phyloP scores from a whole-genome alignment of 1,284 basidiomycete genomes.

The Cryptococcus sp. region DNA sequence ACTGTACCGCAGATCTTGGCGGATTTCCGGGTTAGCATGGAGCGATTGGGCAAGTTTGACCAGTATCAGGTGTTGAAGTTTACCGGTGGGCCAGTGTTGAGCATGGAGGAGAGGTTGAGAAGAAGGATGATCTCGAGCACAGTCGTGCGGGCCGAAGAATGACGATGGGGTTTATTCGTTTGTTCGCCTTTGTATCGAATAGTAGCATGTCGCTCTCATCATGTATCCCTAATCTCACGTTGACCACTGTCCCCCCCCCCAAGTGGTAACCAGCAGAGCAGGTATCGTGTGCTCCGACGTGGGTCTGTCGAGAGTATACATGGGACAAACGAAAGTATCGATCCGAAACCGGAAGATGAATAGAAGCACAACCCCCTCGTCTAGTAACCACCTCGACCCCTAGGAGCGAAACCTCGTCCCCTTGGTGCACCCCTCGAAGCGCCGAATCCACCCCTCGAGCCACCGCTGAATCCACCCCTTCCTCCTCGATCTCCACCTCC shows the following conservation, averaged over 20 bases:
- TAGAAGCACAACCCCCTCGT: too few relatives aligned
- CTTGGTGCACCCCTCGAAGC: slow-evolving; percentile 32
- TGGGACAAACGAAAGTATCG: too few relatives aligned
- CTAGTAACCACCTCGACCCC: too few relatives aligned
- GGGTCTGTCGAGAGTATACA: too few relatives aligned
- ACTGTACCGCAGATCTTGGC: slow-evolving; percentile 48
- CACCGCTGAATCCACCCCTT: slow-evolving; percentile 48
- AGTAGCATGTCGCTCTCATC: too few relatives aligned
- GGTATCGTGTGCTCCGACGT: too few relatives aligned
- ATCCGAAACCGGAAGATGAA: too few relatives aligned
- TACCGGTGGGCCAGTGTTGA: slow-evolving; percentile 38
- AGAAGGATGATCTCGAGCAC: slow-evolving; percentile 55
- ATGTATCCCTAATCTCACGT: too few relatives aligned
- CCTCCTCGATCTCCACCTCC: slow-evolving; percentile 48
- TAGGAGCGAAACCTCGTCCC: slow-evolving; percentile 17
- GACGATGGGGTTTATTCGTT: too few relatives aligned
- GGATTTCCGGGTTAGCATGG: slow-evolving; percentile 52
- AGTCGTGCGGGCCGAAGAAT: not conserved
- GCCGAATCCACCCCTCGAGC: slow-evolving; percentile 49
- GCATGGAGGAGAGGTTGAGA: slow-evolving; percentile 50
- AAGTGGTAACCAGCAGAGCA: too few relatives aligned
- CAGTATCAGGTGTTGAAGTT: slow-evolving; percentile 44
- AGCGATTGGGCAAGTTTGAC: slow-evolving; percentile 48
- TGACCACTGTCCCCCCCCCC: too few relatives aligned
- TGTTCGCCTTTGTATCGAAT: too few relatives aligned